Evolutionary conservation across 2,329 filamentous ascomycete species (phyloP), one percentile per base, ranked within the genome.

Genomic region (Thielaviopsis ethacetica): DNA sequence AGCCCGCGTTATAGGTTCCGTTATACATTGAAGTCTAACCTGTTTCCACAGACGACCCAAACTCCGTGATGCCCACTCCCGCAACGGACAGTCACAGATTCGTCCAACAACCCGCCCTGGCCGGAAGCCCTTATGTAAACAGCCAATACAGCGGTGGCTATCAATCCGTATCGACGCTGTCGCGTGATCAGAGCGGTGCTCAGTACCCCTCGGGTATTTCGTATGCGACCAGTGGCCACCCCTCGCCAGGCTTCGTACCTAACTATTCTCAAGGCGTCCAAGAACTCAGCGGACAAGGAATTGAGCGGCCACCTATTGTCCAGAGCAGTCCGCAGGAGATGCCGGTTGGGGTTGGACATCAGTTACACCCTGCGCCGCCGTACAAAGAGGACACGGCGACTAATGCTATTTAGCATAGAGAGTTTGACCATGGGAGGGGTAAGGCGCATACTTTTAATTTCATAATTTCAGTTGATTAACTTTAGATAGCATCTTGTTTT

Each of bases 321-420:
- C 19, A 51, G 12, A 57, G 44, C 4, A 57, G 55, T 56, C 53
- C 54, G 1, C 58, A 59, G 41, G 58, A 59, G 19, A 56, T 52
- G 53, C 15, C 53, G 15, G 44, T n/a, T 3, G 17, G 12, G 2
- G 4, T 9, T 19, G n/a, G 4, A 19, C 15, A 21, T 1, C n/a
- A 49, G 7, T 21, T 49, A 49, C 5, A 19, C 4, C 44, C n/a
- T n/a, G 7, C 44, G 17, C n/a, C 44, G 17, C 4, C 44, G 17
- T 21, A 21, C 44, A 49, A 49, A n/a, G 44, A 49, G 3, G 9
- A 49, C 9, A 2, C 17, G 17, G 17, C 13, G 38, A 2, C 3
- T n/a, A 44, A n/a, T 44, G 38, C 6, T 44, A n/a, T 7, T 44
- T 44, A 44, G 38, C 4, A 44, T 5, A n/a, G 12, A 17, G 17